Percentiles rank a stretch among this genome's conserved stretches.
Conservation (phyloP, 306 rosid genomes). For the Chamaecrista fasciculata region DNA sequence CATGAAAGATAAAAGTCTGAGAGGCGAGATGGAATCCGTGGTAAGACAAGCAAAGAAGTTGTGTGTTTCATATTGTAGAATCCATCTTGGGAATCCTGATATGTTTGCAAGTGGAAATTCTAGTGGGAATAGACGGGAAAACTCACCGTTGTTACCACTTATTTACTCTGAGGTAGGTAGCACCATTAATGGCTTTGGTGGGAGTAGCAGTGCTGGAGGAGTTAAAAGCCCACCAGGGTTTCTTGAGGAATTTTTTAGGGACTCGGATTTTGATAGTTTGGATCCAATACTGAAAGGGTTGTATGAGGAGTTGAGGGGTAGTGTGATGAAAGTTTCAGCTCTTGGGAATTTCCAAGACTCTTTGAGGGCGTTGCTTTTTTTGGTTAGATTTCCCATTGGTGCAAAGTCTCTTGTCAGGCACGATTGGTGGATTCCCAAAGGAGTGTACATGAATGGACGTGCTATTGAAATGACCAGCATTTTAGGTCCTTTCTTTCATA, state of each 20-base stretch:
- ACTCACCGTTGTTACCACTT: slow-evolving; percentile 69
- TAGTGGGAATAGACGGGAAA: not conserved
- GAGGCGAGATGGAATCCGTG: slow-evolving; percentile 58
- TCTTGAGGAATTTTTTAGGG: slow-evolving; percentile 79
- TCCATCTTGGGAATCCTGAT: slow-evolving; percentile 74
- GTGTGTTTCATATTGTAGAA: slow-evolving; percentile 74
- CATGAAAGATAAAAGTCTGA: slow-evolving; percentile 68
- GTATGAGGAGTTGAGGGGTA: slow-evolving; percentile 81
- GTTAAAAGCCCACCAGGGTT: slow-evolving; percentile 78
- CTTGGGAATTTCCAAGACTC: slow-evolving; percentile 90
- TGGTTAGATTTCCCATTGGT: slow-evolving; percentile 79
- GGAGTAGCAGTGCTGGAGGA: slow-evolving; percentile 43
- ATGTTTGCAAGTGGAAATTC: slow-evolving; percentile 44
- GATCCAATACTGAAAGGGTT: slow-evolving; percentile 73
- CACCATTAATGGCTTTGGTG: slow-evolving; percentile 50
- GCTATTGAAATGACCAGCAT: slow-evolving; percentile 98
- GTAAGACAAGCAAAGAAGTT: slow-evolving; percentile 72
- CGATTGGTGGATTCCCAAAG: slow-evolving; percentile 94
- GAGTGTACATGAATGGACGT: slow-evolving; percentile 79
- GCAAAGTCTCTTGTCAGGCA: slow-evolving; percentile 84
- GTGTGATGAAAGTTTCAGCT: slow-evolving; percentile 85
- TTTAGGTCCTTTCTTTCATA: slow-evolving; percentile 90
- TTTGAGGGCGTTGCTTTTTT: slow-evolving; percentile 66
- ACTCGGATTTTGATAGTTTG: slow-evolving; percentile 76
- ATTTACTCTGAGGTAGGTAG: slow-evolving; percentile 65